A percentile compares a stretch with the other conserved stretches of the same genome.
These are phyloP conservation scores for Chrysopogon serrulatus DNA, from an alignment of 176 grass and related monocot genomes.

Conservation along the genomic window DNA sequence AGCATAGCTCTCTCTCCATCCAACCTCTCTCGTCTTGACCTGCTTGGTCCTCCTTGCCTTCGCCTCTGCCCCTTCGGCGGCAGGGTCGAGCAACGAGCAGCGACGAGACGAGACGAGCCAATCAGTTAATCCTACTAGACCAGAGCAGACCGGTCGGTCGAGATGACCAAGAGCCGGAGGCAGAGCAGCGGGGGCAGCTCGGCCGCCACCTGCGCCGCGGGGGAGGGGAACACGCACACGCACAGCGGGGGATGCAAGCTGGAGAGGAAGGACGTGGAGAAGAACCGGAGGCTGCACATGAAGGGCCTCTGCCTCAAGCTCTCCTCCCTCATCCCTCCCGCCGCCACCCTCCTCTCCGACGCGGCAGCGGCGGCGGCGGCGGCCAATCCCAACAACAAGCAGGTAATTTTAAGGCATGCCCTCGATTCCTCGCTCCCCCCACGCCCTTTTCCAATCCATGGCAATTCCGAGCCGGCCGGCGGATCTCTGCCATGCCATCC, in stretches of 20 bases:
- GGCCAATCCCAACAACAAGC: not conserved
- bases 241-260: conserved; percentile 26
- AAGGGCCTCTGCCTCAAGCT: conserved; percentile 75
- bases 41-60: too few relatives aligned
- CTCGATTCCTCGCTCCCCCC: not conserved
- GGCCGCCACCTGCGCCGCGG: not conserved
- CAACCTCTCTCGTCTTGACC: not conserved
- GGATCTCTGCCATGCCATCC: not conserved
- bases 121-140: too few relatives aligned
- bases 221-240: not conserved
- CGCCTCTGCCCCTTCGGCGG: too few relatives aligned
- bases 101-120: not conserved
- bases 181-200: conserved; percentile 23
- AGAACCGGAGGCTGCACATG: conserved; percentile 76
- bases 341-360: not conserved
- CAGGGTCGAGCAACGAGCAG: too few relatives aligned
- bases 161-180: conserved; percentile 65
- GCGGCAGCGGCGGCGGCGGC: not conserved
- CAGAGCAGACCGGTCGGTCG: not conserved
- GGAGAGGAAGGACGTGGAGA: conserved; percentile 86
- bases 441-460: not conserved
- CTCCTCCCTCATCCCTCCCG: conserved; percentile 54
- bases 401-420: not conserved
- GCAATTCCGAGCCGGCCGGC: not conserved
- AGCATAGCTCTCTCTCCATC: not conserved